phyloP scores from a whole-genome alignment of 257 asterid genomes.

The Datura wrightii region DNA sequence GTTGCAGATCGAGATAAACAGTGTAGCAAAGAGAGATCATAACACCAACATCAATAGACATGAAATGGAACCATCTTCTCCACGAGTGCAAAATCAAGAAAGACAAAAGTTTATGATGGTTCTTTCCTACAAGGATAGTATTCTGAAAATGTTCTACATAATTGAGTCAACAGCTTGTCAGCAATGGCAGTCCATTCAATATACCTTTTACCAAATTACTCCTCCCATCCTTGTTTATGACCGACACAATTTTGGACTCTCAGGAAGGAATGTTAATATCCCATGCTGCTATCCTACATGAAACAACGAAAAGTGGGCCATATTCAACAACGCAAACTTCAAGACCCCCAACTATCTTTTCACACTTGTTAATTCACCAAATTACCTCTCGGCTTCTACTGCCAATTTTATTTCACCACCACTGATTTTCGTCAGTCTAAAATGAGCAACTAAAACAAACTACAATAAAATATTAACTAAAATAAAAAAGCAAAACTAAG shows the following conservation, averaged over 20 bases:
- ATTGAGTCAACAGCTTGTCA: not conserved
- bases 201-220: not conserved
- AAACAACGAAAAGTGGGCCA: not conserved
- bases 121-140: not conserved
- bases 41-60: not conserved
- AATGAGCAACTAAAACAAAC: slow-evolving; percentile 21
- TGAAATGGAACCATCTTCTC: slow-evolving; percentile 16
- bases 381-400: not conserved
- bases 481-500: not conserved
- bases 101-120: not conserved
- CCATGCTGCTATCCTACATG: not conserved
- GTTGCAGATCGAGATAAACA: not conserved
- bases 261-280: not conserved
- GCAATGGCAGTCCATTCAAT: not conserved
- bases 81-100: slow-evolving; percentile 22
- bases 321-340: not conserved
- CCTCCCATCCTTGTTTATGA: not conserved
- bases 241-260: not conserved
- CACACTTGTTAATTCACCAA: slow-evolving; percentile 21
- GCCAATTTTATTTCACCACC: not conserved
- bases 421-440: not conserved
- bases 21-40: slow-evolving; percentile 18
- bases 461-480: not conserved
- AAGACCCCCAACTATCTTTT: not conserved
- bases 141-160: not conserved